Base-by-base conservation (phyloP, 257 asterid genomes). In the Forsythia viridissima region DNA sequence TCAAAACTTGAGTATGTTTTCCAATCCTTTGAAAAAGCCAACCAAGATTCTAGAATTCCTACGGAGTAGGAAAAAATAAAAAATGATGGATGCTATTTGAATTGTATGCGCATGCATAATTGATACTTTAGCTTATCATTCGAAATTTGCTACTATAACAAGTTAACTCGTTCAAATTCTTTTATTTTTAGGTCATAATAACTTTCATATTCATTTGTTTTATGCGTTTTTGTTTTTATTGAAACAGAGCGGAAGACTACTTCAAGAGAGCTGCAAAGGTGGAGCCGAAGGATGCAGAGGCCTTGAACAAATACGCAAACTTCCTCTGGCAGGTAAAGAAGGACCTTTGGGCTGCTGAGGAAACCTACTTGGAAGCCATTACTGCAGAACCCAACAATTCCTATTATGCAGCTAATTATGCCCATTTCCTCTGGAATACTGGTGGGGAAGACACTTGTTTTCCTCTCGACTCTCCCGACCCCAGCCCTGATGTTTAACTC, bases 391-490 rank as follows among this genome's bases (percentile, higher is more conserved):
- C 97, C 30, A 48, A 66, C 55, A 96, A 96, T 82, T 73, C 96
- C 8, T 91, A 72, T 79, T 96, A 93, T 44, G 94, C 97, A 11
- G 94, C 92, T 76, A 89, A 88, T 78, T 96, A 96, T 70, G 99
- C 99, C 16, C 87, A 93, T 88, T 96, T 96, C 77, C 80, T 96
- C 16, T 96, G 97, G 97, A 96, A 79, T 81, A 96, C 98, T 3
- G 99, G 99, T 16, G 99, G 94, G 0, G 99, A 96, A 77, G 99
- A 93, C 72, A 96, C 99, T n/a, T 96, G 98, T 85, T 93, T 82
- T 79, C 97, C 98, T 69, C 89, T 93, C 4, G 41, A 41, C 84
- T 82, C 89, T 61, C 84, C 88, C 2, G 90, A 85, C 37, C 43
- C 89, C n/a, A 75, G 71, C 61, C 42, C 52, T 0, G 87, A 88